These are phyloP conservation scores for Ascochyta fabae DNA, from an alignment of 2,329 filamentous ascomycete species.

Conservation along the genomic window DNA sequence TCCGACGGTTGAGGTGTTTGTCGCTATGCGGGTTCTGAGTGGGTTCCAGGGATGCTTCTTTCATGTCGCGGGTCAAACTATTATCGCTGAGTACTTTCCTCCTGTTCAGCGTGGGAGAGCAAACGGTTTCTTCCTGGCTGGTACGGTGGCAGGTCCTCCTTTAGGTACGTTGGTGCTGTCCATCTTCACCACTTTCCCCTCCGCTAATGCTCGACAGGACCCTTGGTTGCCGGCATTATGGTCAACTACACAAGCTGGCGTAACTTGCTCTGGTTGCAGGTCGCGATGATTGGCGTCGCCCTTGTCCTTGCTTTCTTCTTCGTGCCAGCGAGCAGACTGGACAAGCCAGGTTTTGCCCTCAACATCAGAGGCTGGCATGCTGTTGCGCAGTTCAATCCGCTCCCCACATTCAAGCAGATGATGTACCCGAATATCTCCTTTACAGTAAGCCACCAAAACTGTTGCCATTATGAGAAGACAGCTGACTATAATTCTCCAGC, in stretches of 20 bases:
- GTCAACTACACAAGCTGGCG: constrained; percentile 40
- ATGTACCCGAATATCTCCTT: constrained; percentile 33
- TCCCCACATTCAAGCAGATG: constrained; percentile 27
- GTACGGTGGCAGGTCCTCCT: constrained; percentile 53
- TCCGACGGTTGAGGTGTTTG: constrained; percentile 17
- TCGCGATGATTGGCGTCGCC: constrained; percentile 36
- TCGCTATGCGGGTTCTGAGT: constrained; percentile 22
- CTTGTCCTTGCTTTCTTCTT: constrained; percentile 38
- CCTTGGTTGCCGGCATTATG: constrained; percentile 42
- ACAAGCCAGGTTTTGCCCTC: constrained; percentile 8
- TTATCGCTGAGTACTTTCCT: constrained; percentile 29
- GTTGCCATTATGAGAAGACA: neutral
- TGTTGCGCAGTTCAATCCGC: constrained; percentile 28
- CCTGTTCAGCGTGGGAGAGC: constrained; percentile 51
- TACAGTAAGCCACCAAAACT: constrained; percentile 11
- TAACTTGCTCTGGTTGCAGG: constrained; percentile 44
- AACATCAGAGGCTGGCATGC: constrained; percentile 13
- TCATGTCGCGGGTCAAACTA: constrained; percentile 25
- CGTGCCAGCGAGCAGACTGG: constrained; percentile 15
- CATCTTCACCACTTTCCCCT: neutral
- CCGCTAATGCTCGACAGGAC: constrained; percentile 20
- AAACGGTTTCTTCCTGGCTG: constrained; percentile 53
- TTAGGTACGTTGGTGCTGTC: constrained; percentile 21
- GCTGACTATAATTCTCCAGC: constrained; percentile 3
- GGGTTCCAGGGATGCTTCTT: constrained; percentile 26